phyloP scores from a whole-genome alignment of 805 yeast genomes.

The Candida suzukii region DNA sequence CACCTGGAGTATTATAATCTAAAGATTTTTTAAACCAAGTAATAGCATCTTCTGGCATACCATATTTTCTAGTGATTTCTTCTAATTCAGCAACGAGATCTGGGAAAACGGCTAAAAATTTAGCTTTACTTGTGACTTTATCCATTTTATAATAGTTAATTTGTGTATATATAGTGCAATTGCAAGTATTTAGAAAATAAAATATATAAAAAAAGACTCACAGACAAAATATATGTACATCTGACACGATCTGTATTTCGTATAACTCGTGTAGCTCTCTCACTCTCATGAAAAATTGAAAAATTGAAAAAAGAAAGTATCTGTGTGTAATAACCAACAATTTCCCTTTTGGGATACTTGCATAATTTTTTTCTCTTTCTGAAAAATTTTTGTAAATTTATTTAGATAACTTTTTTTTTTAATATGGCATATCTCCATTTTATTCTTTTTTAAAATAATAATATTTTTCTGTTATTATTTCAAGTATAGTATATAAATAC shows the following conservation, averaged over 20 bases:
- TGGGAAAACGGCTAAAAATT: slow-evolving; percentile 66
- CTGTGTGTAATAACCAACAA: too few relatives aligned
- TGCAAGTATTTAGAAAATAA: too few relatives aligned
- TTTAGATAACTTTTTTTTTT: not conserved
- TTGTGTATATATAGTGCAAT: not conserved
- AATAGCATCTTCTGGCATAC: slow-evolving; percentile 81
- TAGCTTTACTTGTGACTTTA: slow-evolving; percentile 37
- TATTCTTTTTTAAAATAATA: too few relatives aligned
- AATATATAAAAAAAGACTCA: too few relatives aligned
- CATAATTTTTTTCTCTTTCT: not conserved
- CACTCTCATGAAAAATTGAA: too few relatives aligned
- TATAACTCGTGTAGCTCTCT: too few relatives aligned
- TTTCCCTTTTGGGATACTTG: not conserved
- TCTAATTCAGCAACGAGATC: slow-evolving; percentile 69
- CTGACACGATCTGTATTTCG: too few relatives aligned
- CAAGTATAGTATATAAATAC: not conserved
- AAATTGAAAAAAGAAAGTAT: too few relatives aligned
- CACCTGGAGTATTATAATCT: slow-evolving; percentile 90
- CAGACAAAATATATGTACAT: too few relatives aligned
- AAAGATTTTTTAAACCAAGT: slow-evolving; percentile 74
- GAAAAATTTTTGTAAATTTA: slow-evolving; percentile 1
- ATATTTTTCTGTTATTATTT: too few relatives aligned
- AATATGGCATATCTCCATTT: not conserved
- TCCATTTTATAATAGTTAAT: slow-evolving; percentile 21
- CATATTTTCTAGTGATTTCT: slow-evolving; percentile 53